phyloP scores from a whole-genome alignment of 495 filamentous ascomycete genomes.

The Parachaetomium inaequale region DNA sequence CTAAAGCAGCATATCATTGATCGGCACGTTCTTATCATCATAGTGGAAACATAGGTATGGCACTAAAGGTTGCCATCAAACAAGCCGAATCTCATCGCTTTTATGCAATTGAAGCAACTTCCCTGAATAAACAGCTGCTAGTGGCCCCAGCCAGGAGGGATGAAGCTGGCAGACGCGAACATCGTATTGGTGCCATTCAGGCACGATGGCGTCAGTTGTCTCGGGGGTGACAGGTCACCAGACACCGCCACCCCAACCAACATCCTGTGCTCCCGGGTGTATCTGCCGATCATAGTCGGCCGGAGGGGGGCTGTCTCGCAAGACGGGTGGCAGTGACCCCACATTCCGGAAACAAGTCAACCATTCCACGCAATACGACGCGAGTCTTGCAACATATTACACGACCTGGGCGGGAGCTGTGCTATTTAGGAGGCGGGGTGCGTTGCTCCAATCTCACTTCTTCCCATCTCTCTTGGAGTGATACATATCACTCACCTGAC shows the following conservation, averaged over 20 bases:
- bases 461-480: background rate
- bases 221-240: no score
- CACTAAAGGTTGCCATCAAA: no score
- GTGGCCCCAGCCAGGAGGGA: no score
- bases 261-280: background rate
- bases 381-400: slow-evolving; percentile 8
- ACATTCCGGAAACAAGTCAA: background rate
- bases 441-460: background rate
- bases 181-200: no score
- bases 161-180: no score
- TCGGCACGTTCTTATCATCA: no score
- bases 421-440: background rate
- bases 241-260: background rate
- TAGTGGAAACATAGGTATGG: no score
- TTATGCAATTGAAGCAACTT: no score
- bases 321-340: background rate
- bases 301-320: background rate
- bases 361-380: slow-evolving; percentile 11
- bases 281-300: background rate
- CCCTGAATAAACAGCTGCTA: no score
- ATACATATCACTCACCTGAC: no score
- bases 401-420: background rate
- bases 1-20: no score
- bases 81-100: no score
- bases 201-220: background rate